Percentiles rank a stretch among this genome's conserved stretches.
These are phyloP conservation scores for Eucalyptus fibrosa DNA, from an alignment of 345 rosid species.

Conservation along the genomic window DNA sequence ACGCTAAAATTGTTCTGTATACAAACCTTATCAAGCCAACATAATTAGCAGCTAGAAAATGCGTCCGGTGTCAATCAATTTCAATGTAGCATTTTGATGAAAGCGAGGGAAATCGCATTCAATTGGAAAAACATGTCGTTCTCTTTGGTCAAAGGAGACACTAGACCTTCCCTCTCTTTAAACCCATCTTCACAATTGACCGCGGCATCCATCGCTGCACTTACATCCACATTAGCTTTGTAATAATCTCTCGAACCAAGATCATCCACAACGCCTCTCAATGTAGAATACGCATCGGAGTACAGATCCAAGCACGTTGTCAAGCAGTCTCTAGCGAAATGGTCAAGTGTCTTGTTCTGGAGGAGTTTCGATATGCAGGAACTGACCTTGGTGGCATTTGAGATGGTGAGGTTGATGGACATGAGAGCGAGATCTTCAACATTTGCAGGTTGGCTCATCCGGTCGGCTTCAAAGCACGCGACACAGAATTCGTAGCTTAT, in stretches of 20 bases:
- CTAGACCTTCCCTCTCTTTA: constrained; percentile 15
- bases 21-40: not conserved
- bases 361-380: constrained; percentile 15
- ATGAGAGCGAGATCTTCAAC: constrained; percentile 23
- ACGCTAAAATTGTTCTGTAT: not conserved
- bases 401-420: constrained; percentile 34
- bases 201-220: constrained; percentile 33
- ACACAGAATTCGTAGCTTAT: constrained; percentile 24
- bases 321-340: constrained; percentile 18
- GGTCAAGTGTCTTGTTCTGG: constrained; percentile 2
- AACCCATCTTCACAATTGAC: constrained; percentile 43
- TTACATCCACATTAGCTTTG: constrained; percentile 19
- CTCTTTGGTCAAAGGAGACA: constrained; percentile 31
- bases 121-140: constrained; percentile 18
- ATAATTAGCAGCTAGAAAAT: not conserved
- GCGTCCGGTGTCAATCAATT: not conserved
- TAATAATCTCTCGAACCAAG: constrained; percentile 13
- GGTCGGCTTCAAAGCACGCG: constrained; percentile 21
- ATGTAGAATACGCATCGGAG: constrained; percentile 13
- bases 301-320: constrained; percentile 34
- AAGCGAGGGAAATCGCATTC: constrained; percentile 17
- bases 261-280: constrained; percentile 20
- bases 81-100: constrained; percentile 13
- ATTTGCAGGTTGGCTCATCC: constrained; percentile 10
- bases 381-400: constrained; percentile 29